phyloP scores from a whole-genome alignment of 495 filamentous ascomycete genomes.

The Penicillium taxi region DNA sequence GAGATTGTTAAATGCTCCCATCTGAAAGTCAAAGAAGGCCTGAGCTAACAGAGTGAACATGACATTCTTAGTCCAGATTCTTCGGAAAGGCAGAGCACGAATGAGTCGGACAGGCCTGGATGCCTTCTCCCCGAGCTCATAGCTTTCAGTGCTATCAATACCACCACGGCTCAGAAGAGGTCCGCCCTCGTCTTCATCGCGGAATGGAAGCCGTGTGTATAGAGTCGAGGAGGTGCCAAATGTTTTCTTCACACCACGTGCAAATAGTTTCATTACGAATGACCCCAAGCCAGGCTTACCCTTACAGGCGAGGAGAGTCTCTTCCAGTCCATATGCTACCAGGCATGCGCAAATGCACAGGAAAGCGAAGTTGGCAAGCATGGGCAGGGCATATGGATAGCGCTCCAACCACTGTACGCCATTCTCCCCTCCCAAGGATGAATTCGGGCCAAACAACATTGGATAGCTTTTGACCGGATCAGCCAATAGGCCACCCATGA shows the following conservation, averaged over 20 bases:
- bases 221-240: constrained; percentile 31
- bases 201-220: constrained; percentile 30
- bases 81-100: constrained; percentile 53
- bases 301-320: constrained; percentile 43
- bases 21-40: constrained; percentile 65
- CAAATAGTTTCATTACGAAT: constrained; percentile 24
- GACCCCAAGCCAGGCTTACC: constrained; percentile 36
- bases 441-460: constrained; percentile 51
- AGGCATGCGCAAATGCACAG: constrained; percentile 45
- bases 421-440: constrained; percentile 40
- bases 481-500: constrained; percentile 65
- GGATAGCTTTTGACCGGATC: constrained; percentile 69
- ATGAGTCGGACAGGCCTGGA: constrained; percentile 20
- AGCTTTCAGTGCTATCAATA: constrained; percentile 26
- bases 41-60: constrained; percentile 57
- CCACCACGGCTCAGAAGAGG: constrained; percentile 21
- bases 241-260: constrained; percentile 20
- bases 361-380: constrained; percentile 63
- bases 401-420: constrained; percentile 57
- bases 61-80: constrained; percentile 76
- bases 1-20: constrained; percentile 74
- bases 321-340: constrained; percentile 62
- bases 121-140: constrained; percentile 36
- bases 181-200: constrained; percentile 32
- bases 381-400: constrained; percentile 70